Evolutionary conservation across 225 moss, liverwort and hornwort genomes (phyloP).

Genomic region (Neckera pumila): DNA sequence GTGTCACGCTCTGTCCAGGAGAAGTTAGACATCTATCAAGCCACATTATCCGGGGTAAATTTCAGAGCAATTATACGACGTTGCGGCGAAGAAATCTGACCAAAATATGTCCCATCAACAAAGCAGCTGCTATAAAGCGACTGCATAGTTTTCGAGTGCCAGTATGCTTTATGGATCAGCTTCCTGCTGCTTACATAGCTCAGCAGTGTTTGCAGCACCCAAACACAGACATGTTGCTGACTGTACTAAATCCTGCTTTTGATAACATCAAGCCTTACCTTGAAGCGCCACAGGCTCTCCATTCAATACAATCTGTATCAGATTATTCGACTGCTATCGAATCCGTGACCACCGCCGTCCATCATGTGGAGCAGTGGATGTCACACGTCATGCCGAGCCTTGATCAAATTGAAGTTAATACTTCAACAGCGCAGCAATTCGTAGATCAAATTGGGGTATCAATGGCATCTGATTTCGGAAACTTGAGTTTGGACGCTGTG

Average conservation of each 20-base stretch:
- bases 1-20: not conserved
- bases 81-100: not conserved
- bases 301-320: conserved; percentile 1
- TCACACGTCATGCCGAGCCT: conserved; percentile 10
- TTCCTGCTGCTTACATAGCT: conserved; percentile 1
- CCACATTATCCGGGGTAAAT: not conserved
- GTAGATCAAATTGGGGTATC: conserved; percentile 11
- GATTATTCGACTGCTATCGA: conserved; percentile 1
- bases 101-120: not conserved
- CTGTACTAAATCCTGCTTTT: conserved; percentile 12
- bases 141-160: not conserved
- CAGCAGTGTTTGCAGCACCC: conserved; percentile 17
- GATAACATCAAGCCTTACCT: not conserved
- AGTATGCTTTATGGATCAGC: conserved; percentile 17
- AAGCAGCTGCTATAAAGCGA: not conserved
- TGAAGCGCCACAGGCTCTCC: not conserved
- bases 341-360: not conserved
- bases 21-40: not conserved
- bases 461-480: not conserved
- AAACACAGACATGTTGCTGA: conserved; percentile 1
- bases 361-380: conserved; percentile 13
- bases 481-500: conserved; percentile 6
- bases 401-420: not conserved
- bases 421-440: conserved; percentile 4
- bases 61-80: not conserved